These are phyloP conservation scores for Misopates orontium DNA, from an alignment of 257 asterid species.

Conservation along the genomic window DNA sequence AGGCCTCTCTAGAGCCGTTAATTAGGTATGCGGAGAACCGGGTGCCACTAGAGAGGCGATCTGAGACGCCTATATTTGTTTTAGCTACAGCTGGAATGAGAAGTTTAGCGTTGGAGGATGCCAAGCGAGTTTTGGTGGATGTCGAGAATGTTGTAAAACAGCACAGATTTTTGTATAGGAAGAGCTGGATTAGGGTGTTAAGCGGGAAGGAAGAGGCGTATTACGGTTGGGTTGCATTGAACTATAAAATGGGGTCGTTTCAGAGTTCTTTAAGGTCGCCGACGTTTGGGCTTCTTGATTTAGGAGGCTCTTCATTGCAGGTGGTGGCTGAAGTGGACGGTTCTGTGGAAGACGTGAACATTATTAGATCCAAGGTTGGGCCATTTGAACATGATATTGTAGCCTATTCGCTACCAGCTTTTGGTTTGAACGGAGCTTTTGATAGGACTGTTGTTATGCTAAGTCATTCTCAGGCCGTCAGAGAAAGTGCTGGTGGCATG, in stretches of 20 bases:
- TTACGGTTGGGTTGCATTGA: conserved; percentile 80
- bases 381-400: conserved; percentile 44
- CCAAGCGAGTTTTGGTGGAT: conserved; percentile 40
- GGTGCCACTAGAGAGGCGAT: conserved; percentile 57
- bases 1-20: conserved; percentile 63
- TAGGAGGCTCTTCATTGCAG: conserved; percentile 90
- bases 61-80: conserved; percentile 57
- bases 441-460: conserved; percentile 62
- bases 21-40: conserved; percentile 58
- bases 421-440: conserved; percentile 83
- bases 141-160: conserved; percentile 50
- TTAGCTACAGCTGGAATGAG: conserved; percentile 91
- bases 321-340: conserved; percentile 64
- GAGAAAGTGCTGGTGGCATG: conserved; percentile 40
- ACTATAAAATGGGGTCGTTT: conserved; percentile 62
- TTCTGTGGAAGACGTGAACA: conserved; percentile 36
- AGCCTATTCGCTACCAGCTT: conserved; percentile 65
- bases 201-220: conserved; percentile 87
- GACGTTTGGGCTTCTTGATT: conserved; percentile 78
- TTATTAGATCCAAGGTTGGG: conserved; percentile 54
- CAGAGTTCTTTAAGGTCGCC: conserved; percentile 38
- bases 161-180: conserved; percentile 48
- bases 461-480: conserved; percentile 49
- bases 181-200: conserved; percentile 67
- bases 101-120: conserved; percentile 45